A percentile compares a stretch with the other conserved stretches of the same genome.
Evolutionary conservation across 495 filamentous ascomycete genomes (phyloP).

Genomic region (Daldinia childiae): DNA sequence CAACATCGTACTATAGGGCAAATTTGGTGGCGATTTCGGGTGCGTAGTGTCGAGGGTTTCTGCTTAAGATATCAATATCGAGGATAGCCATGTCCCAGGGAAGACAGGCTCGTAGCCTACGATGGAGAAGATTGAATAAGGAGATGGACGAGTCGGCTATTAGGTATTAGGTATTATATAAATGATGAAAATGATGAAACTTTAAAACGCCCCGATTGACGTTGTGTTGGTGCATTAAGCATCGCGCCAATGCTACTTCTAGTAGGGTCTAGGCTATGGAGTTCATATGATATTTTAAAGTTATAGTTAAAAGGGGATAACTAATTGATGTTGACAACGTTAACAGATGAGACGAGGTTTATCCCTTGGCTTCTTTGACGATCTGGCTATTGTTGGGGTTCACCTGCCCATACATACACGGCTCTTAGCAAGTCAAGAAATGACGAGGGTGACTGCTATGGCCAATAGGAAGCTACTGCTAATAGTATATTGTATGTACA

Average conservation of each 20-base stretch:
- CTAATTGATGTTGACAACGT: neutral
- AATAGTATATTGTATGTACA: neutral
- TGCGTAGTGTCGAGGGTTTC: slow-evolving; percentile 3
- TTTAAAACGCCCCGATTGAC: slow-evolving; percentile 6
- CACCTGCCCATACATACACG: neutral
- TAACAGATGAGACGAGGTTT: slow-evolving; percentile 7
- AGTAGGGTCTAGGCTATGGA: slow-evolving; percentile 17
- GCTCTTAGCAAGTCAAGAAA: slow-evolving; percentile 16
- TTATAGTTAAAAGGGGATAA: slow-evolving; percentile 6
- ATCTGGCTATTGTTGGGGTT: slow-evolving; percentile 18
- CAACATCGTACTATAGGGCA: slow-evolving; percentile 19
- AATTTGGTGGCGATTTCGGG: slow-evolving; percentile 6
- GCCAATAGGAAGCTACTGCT: slow-evolving; percentile 27
- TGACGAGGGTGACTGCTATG: slow-evolving; percentile 24
- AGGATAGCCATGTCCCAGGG: slow-evolving; percentile 31
- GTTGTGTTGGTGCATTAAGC: slow-evolving; percentile 28
- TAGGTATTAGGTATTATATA: slow-evolving; percentile 24
- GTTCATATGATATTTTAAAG: neutral
- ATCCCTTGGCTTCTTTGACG: slow-evolving; percentile 15
- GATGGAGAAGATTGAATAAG: neutral
- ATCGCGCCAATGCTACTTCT: slow-evolving; percentile 19
- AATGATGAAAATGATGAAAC: slow-evolving; percentile 8
- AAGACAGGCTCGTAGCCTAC: slow-evolving; percentile 22
- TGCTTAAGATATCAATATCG: neutral
- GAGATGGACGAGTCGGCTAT: neutral